Evolutionary conservation across 768 basidiomycete species (phyloP), one percentile per base, ranked within the genome.

Genomic region (Porphyrellus cyaneotinctus): DNA sequence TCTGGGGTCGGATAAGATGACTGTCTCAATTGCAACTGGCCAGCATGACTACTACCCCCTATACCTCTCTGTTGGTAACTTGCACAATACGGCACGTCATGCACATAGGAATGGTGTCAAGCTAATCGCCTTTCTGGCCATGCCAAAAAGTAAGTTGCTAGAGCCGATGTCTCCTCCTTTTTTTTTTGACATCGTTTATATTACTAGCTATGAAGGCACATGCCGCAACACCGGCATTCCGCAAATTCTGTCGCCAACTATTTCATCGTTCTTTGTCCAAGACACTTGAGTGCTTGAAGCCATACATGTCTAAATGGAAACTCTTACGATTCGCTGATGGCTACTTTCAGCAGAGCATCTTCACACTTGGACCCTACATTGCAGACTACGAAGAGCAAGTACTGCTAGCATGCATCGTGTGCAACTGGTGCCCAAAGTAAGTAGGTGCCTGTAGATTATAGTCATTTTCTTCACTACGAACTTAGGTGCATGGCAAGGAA

Each of bases 131-230:
- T 59, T 59, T 9, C 18, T 53, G 0, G 55, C 49, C 1, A 52
- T 43, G 13, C 49, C 45, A 0, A 58, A 56, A 41, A 39, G 58
- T 57, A 39, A 3, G 54, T 51, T 51, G 11, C n/a, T 41, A 9
- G 20, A 20, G n/a, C n/a, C n/a, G n/a, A n/a, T n/a, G n/a, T n/a
- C n/a, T n/a, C n/a, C n/a, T n/a, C n/a, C n/a, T n/a, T n/a, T n/a
- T n/a, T n/a, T n/a, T n/a, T 24, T 31, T 22, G 5, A 18, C 7
- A 8, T 31, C n/a, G 11, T 20, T 20, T 15, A 9, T 47, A 17
- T n/a, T n/a, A n/a, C 14, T 23, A 49, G 48, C 48, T 6, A 42
- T 8, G 8, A 50, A 50, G 32, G 30, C 2, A 7, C 32, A 50
- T 20, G 23, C 49, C 0, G 23, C 12, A 1, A 42, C 23, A 10